A percentile compares a stretch with the other conserved stretches of the same genome.
Evolutionary conservation across 345 rosid species (phyloP).

Genomic region (Euphorbia pulcherrima): DNA sequence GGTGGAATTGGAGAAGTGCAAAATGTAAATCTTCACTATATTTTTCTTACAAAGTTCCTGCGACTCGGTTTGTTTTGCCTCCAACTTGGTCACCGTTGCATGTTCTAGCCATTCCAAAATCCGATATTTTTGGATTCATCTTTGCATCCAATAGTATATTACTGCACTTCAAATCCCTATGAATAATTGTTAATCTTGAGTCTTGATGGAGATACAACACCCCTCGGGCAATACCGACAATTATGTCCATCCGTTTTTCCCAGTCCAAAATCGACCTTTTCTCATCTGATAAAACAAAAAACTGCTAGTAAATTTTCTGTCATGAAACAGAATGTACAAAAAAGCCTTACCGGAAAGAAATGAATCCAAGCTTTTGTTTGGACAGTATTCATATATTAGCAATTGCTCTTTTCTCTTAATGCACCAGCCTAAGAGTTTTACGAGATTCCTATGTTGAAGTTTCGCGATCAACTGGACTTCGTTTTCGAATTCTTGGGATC

Average conservation of each 20-base stretch:
- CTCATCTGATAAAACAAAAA: background rate
- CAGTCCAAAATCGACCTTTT: background rate
- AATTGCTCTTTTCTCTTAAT: constrained; percentile 15
- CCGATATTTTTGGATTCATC: constrained; percentile 59
- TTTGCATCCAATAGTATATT: constrained; percentile 49
- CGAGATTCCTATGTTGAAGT: constrained; percentile 25
- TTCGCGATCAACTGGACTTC: constrained; percentile 19
- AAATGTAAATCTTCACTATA: background rate
- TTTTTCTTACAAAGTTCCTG: constrained; percentile 66
- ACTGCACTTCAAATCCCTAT: constrained; percentile 64
- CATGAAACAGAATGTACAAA: background rate
- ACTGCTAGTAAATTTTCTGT: no score
- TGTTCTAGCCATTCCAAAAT: constrained; percentile 60
- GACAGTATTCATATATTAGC: constrained; percentile 21
- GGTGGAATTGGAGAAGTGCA: background rate
- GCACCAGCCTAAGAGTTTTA: constrained; percentile 24
- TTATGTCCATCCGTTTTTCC: constrained; percentile 42
- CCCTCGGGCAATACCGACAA: constrained; percentile 59
- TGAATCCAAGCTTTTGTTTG: constrained; percentile 16
- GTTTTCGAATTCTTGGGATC: constrained; percentile 17
- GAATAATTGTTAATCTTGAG: constrained; percentile 66
- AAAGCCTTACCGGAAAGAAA: constrained; percentile 13
- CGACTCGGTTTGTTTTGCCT: constrained; percentile 50
- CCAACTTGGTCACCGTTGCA: constrained; percentile 47
- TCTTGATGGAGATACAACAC: constrained; percentile 69